Percentiles rank a stretch among this genome's conserved stretches.
Evolutionary conservation across 352 stramenopile genomes (phyloP).

Genomic region (Pythium aphanidermatum): DNA sequence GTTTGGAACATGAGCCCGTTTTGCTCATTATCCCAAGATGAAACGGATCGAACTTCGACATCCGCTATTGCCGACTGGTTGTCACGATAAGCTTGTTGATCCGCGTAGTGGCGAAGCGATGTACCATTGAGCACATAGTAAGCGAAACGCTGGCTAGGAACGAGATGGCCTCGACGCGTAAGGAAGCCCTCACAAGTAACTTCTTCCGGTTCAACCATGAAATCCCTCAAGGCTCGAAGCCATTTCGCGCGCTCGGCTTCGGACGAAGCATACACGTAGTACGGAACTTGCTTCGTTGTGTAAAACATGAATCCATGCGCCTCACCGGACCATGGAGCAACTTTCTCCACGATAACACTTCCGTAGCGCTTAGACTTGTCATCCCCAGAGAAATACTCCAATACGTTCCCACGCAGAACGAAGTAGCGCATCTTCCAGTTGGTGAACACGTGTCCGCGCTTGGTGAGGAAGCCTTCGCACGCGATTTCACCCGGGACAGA

Average conservation of each 20-base stretch:
- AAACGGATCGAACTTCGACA: slow-evolving; percentile 72
- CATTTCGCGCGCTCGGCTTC: slow-evolving; percentile 71
- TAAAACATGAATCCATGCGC: slow-evolving; percentile 89
- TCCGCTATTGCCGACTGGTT: slow-evolving; percentile 83
- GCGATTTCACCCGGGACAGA: slow-evolving; percentile 40
- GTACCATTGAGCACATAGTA: slow-evolving; percentile 85
- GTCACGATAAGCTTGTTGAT: slow-evolving; percentile 81
- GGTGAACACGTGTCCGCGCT: slow-evolving; percentile 84
- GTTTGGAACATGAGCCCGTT: slow-evolving; percentile 86
- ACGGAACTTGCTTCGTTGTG: slow-evolving; percentile 85
- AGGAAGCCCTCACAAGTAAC: slow-evolving; percentile 85
- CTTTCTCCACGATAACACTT: slow-evolving; percentile 82
- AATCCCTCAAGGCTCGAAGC: slow-evolving; percentile 79
- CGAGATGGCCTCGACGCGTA: slow-evolving; percentile 79
- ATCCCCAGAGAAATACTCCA: slow-evolving; percentile 83
- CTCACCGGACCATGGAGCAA: slow-evolving; percentile 79
- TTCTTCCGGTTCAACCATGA: slow-evolving; percentile 79
- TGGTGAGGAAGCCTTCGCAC: slow-evolving; percentile 82
- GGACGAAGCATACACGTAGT: slow-evolving; percentile 85
- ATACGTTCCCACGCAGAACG: slow-evolving; percentile 68
- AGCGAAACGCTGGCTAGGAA: slow-evolving; percentile 79
- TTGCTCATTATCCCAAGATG: slow-evolving; percentile 71
- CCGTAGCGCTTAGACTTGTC: slow-evolving; percentile 84
- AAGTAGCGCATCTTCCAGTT: slow-evolving; percentile 91
- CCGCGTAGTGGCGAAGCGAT: slow-evolving; percentile 74